Conservation (phyloP, 345 rosid genomes). For the Anastatica hierochuntica region DNA sequence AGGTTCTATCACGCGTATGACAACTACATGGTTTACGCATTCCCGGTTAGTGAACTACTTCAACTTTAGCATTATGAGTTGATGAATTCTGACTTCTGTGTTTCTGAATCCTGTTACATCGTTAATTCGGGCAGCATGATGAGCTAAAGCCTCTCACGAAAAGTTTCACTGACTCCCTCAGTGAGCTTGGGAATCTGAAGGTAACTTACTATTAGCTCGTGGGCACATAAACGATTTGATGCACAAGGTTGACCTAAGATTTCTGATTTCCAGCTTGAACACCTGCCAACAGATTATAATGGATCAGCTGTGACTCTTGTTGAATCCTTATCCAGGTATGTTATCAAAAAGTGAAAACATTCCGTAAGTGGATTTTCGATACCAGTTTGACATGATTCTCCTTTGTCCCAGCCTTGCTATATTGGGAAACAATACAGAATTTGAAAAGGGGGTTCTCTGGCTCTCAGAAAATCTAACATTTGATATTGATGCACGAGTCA, state of each 20-base stretch:
- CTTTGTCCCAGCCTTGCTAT: constrained; percentile 66
- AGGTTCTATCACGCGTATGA: constrained; percentile 97
- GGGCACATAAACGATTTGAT: not conserved
- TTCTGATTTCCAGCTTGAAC: constrained; percentile 65
- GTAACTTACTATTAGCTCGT: constrained; percentile 30
- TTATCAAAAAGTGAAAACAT: constrained; percentile 4
- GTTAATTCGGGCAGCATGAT: constrained; percentile 55
- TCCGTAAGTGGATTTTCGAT: not conserved
- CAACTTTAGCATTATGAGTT: not conserved
- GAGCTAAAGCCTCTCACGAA: constrained; percentile 84
- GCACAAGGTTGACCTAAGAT: constrained; percentile 14
- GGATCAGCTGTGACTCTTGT: constrained; percentile 89
- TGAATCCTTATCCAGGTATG: constrained; percentile 83
- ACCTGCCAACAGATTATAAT: constrained; percentile 68
- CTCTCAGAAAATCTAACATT: constrained; percentile 75
- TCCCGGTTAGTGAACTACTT: constrained; percentile 57
- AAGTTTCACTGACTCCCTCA: constrained; percentile 81
- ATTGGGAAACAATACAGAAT: constrained; percentile 79
- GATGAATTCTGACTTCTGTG: not conserved
- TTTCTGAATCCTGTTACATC: constrained; percentile 8
- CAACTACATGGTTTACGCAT: constrained; percentile 78
- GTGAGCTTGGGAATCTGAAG: constrained; percentile 93
- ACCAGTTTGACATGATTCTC: constrained; percentile 14
- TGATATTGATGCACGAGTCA: constrained; percentile 79
- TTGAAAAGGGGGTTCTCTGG: constrained; percentile 75